Percentiles rank a stretch among this genome's conserved stretches.
These are phyloP conservation scores for Capronia coronata DNA, from an alignment of 2,329 filamentous ascomycete species.

Conservation along the genomic window DNA sequence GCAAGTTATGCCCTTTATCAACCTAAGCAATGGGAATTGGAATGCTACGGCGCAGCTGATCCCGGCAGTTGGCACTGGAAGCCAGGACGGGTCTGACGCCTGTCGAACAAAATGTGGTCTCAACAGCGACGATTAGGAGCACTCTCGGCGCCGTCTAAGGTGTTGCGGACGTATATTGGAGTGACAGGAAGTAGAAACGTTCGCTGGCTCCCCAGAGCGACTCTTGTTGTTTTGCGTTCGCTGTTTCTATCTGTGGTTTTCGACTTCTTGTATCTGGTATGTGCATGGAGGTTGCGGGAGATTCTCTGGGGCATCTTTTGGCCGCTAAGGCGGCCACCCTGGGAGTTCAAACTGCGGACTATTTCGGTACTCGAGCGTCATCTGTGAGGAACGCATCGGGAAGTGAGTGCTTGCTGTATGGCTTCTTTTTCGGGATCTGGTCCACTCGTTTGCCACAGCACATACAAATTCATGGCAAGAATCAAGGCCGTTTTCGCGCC, in stretches of 20 bases:
- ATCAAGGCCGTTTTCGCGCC: not conserved
- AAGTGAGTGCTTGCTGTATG: not conserved
- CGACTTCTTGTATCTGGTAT: not conserved
- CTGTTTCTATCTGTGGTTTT: not conserved
- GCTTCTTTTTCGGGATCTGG: not conserved
- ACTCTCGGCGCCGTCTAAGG: not conserved
- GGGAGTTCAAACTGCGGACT: not conserved
- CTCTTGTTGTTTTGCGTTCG: not conserved
- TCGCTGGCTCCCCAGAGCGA: not conserved
- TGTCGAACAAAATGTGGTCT: conserved; percentile 30
- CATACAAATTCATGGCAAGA: not conserved
- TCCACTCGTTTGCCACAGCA: not conserved
- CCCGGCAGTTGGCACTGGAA: conserved; percentile 39
- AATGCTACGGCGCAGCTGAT: conserved; percentile 31
- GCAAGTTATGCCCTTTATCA: conserved; percentile 37
- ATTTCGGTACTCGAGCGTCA: conserved; percentile 1
- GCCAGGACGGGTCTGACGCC: conserved; percentile 37
- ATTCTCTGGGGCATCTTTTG: conserved; percentile 14
- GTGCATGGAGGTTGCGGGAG: not conserved
- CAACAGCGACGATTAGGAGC: not conserved
- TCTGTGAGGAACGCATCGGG: not conserved
- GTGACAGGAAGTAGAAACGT: not conserved
- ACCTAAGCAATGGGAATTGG: conserved; percentile 30
- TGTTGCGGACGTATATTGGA: not conserved
- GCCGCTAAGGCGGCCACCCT: not conserved